Evolutionary conservation across 2,329 filamentous ascomycete species (phyloP), one percentile per base, ranked within the genome.

Genomic region (Fusarium hainanense): DNA sequence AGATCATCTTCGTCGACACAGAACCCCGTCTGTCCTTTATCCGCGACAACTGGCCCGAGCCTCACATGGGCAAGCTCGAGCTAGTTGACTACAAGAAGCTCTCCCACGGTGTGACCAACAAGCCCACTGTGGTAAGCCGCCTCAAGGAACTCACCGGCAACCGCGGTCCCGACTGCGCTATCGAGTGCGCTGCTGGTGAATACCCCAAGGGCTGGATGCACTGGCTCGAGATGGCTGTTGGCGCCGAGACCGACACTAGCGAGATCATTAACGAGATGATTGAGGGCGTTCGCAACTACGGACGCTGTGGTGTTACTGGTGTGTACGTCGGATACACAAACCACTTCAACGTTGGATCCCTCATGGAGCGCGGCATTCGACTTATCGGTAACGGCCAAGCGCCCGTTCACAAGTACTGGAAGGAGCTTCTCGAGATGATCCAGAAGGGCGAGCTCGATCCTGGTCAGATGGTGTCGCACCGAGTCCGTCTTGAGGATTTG

Each of bases 301-400:
- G 93, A 7, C 85, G 92, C 9, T 90, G 89, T 57, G 93, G 93
- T 23, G 85, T 97, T 60, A 97, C 93, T 0, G 93, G 93, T 56
- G 87, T 88, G 21, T 89, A 89, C 63, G 85, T 88, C 28, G 87
- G 87, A 63, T 89, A 87, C 67, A 77, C 75, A 18, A 77, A 77
- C 49, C 75, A 77, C 54, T 93, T 95, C 84, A 93, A 93, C 80
- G 90, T 95, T 71, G 93, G 93, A 12, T 90, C 92, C 0, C 77
- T 97, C 16, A 97, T 97, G 93, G 89, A 97, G 81, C 89, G 92
- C 32, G 93, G 93, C n/a, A 89, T 97, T 71, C 90, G 92, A 2
- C 86, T 97, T 46, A 94, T 89, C 44, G 88, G 88, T 20, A 89
- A 89, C 72, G 87, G 87, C 3, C 88, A 90, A 72, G 87, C 87